Conservation (phyloP, 768 basidiomycete genomes). For the Russula dissimulans region DNA sequence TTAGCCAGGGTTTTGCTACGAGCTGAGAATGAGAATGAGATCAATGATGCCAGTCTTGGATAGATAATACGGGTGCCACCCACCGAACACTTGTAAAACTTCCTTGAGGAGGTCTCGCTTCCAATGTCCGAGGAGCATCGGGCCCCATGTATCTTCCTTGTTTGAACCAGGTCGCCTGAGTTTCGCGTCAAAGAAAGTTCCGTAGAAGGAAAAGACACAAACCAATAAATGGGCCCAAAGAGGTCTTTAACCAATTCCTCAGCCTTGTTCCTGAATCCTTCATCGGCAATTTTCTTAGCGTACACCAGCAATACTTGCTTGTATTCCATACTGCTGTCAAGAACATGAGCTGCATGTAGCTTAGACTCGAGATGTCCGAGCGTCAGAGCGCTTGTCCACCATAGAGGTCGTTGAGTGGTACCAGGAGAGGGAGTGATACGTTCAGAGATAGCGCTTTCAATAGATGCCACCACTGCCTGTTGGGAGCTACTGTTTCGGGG, state of each 20-base stretch:
- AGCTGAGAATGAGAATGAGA: conserved; percentile 32
- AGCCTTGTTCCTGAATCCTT: conserved; percentile 78
- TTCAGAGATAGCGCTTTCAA: conserved; percentile 27
- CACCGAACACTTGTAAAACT: conserved; percentile 71
- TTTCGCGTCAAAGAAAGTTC: not conserved
- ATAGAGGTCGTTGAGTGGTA: conserved; percentile 43
- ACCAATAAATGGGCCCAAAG: conserved; percentile 88
- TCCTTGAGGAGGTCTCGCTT: conserved; percentile 83
- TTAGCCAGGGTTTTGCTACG: conserved; percentile 67
- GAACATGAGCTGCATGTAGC: conserved; percentile 57
- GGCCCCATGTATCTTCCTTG: conserved; percentile 53
- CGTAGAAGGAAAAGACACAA: conserved; percentile 26
- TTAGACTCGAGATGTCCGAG: conserved; percentile 85
- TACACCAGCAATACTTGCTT: conserved; percentile 67
- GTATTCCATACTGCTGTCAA: conserved; percentile 84
- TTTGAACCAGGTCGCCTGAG: conserved; percentile 56
- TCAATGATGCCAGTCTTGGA: not conserved
- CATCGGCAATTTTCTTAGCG: conserved; percentile 79
- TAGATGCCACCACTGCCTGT: conserved; percentile 13
- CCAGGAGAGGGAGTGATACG: conserved; percentile 18
- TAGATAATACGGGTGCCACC: not conserved
- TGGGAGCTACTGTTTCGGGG: conserved; percentile 50
- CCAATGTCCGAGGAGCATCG: conserved; percentile 56
- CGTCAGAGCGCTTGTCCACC: conserved; percentile 79
- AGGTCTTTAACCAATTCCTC: conserved; percentile 90